Conservation (phyloP, 1,284 basidiomycete genomes). For the Papiliotrema nemorosa region DNA sequence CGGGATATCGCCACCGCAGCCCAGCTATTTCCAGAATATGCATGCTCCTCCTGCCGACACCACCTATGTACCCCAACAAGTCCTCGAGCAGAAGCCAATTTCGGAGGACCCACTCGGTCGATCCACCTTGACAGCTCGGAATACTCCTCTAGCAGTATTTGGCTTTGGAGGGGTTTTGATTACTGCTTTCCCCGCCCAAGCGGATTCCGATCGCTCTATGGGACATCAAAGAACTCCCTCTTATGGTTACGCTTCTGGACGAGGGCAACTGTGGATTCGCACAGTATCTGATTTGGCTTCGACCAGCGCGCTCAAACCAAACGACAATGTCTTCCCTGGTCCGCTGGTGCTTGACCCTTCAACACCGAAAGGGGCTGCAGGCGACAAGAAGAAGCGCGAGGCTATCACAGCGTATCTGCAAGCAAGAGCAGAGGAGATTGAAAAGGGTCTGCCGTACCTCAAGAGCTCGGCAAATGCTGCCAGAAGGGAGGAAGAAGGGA, state of each 20-base stretch:
- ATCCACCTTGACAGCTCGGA: conserved; percentile 55
- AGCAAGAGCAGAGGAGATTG: conserved; percentile 69
- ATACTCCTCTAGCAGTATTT: conserved; percentile 76
- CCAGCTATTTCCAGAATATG: conserved; percentile 54
- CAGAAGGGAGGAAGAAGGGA: conserved; percentile 69
- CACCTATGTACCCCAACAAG: conserved; percentile 53
- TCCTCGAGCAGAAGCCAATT: conserved; percentile 50
- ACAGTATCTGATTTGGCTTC: conserved; percentile 66
- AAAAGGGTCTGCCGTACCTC: conserved; percentile 70
- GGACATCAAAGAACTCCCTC: conserved; percentile 60
- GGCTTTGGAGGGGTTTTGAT: conserved; percentile 85
- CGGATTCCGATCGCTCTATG: conserved; percentile 65
- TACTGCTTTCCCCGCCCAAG: conserved; percentile 75
- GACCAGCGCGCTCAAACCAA: conserved; percentile 60
- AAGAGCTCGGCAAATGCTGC: conserved; percentile 48
- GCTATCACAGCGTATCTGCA: conserved; percentile 71
- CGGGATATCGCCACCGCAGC: conserved; percentile 24
- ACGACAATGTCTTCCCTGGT: conserved; percentile 68
- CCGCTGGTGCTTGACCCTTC: conserved; percentile 75
- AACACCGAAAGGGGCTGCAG: conserved; percentile 59
- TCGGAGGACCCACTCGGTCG: conserved; percentile 75
- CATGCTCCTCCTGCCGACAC: conserved; percentile 71
- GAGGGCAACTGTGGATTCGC: conserved; percentile 65
- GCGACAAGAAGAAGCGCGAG: conserved; percentile 75
- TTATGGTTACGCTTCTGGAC: conserved; percentile 55